Evolutionary conservation across 73 alveolate genomes (phyloP).

Genomic region (Tetrahymena borealis): DNA sequence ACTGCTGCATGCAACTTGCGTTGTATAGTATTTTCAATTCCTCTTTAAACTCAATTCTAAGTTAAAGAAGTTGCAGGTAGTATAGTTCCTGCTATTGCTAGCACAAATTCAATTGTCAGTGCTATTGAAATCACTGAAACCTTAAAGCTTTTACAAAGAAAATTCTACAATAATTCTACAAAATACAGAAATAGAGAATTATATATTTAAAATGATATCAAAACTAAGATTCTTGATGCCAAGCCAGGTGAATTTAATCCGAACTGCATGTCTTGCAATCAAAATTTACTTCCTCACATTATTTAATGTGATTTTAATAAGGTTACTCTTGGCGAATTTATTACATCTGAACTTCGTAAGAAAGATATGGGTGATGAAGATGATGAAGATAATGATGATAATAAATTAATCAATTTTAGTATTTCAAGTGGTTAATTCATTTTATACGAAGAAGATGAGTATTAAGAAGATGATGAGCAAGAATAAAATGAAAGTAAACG

Average conservation of each 20-base stretch:
- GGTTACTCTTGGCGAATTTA: not conserved
- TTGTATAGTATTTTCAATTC: slow-evolving; percentile 15
- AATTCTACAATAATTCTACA: not conserved
- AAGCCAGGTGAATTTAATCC: not conserved
- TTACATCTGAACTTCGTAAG: not conserved
- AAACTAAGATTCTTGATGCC: not conserved
- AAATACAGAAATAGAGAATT: not conserved
- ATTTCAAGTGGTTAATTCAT: not conserved
- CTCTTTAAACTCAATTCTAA: not conserved
- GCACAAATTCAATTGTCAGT: slow-evolving; percentile 34
- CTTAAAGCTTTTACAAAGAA: not conserved
- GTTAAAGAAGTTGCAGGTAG: slow-evolving; percentile 24
- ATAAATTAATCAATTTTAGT: not conserved
- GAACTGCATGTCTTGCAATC: not conserved
- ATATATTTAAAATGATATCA: not conserved
- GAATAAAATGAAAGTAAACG: not conserved
- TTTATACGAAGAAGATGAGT: not conserved
- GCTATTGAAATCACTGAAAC: slow-evolving; percentile 25
- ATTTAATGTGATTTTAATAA: not conserved
- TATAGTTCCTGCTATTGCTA: slow-evolving; percentile 37
- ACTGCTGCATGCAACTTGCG: slow-evolving; percentile 4
- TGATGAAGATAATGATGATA: not conserved
- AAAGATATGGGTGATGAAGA: not conserved
- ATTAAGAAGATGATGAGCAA: not conserved
- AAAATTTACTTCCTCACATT: not conserved